phyloP scores from a whole-genome alignment of 495 filamentous ascomycete species.

The Penicillium taxi region DNA sequence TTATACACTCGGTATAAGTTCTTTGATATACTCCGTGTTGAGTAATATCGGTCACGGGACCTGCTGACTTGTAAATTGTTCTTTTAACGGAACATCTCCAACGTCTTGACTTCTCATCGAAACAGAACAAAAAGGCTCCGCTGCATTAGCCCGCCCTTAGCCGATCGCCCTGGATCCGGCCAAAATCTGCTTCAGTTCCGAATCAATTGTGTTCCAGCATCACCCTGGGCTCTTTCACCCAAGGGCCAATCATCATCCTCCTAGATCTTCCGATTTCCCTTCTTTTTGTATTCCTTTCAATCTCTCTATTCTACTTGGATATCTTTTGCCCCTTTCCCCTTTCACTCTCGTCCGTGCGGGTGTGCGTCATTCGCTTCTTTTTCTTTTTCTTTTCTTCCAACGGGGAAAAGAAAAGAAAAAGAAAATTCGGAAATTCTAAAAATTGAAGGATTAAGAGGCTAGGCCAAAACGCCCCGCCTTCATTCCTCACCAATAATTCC shows the following conservation, averaged over 20 bases:
- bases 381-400: slow-evolving; percentile 5
- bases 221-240: slow-evolving; percentile 11
- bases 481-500: slow-evolving; percentile 10
- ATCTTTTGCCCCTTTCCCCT: slow-evolving; percentile 3
- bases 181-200: slow-evolving; percentile 26
- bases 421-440: too few relatives aligned
- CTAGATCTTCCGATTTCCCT: background rate
- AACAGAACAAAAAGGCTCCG: slow-evolving; percentile 22
- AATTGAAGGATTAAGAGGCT: slow-evolving; percentile 9
- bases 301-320: slow-evolving; percentile 6
- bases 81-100: too few relatives aligned
- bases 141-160: slow-evolving; percentile 31
- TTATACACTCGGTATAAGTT: too few relatives aligned
- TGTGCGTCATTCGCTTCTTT: slow-evolving; percentile 13
- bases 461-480: slow-evolving; percentile 5
- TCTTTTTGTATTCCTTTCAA: slow-evolving; percentile 5
- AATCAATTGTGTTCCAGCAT: slow-evolving; percentile 16
- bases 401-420: slow-evolving; percentile 4
- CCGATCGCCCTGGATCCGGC: slow-evolving; percentile 31
- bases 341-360: slow-evolving; percentile 18
- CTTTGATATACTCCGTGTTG: too few relatives aligned
- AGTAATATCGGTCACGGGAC: too few relatives aligned
- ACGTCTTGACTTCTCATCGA: too few relatives aligned
- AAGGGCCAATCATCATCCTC: slow-evolving; percentile 19
- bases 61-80: too few relatives aligned